Base-by-base conservation (phyloP, 129 eudicot genomes). In the Artemisia annua region DNA sequence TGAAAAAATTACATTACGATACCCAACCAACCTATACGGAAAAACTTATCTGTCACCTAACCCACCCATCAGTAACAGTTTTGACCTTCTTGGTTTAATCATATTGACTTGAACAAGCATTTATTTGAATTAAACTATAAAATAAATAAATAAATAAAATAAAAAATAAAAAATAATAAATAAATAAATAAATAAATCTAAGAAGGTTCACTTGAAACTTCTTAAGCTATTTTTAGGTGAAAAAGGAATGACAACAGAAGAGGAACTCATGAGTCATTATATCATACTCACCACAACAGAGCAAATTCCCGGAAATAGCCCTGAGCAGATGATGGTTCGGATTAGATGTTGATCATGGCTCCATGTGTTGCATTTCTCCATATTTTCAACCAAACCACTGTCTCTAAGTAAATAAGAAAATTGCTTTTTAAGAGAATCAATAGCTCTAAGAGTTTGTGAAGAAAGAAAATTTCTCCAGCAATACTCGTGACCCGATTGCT, bases 381-480 rank as follows among this genome's bases (percentile, higher is more conserved):
- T 62, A 60, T 81, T 72, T 53, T 84, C 98, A 78, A 89, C 85
- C 69, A 90, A 80, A 69, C 96, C 92, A 48, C 80, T 19, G 16
- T 89, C 98, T 73, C 76, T 85, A 62, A 93, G 95, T 80, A 93
- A 78, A 83, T 51, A 80, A 79, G 72, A 82, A 82, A 93, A 93
- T 73, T 93, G 98, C 76, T 90, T 93, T 61, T 83, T 83, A 60
- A 87, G 89, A 67, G 98, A 93, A 81, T 93, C 98, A 57, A 93
- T 93, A 71, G 96, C 97, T 83, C 79, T 89, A 55, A 93, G 73
- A 52, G 98, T 93, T 73, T 93, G 98, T 28, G 79, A 63, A 79
- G 98, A 93, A 46, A 93, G 90, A 63, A 89, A 93, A 83, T 93
- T 93, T 63, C 80, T 84, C 97, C 97, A 87, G 70, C 98, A 94